A percentile compares a stretch with the other conserved stretches of the same genome.
These are phyloP conservation scores for Calonectria naviculata DNA, from an alignment of 2,329 filamentous ascomycete species.

Conservation along the genomic window DNA sequence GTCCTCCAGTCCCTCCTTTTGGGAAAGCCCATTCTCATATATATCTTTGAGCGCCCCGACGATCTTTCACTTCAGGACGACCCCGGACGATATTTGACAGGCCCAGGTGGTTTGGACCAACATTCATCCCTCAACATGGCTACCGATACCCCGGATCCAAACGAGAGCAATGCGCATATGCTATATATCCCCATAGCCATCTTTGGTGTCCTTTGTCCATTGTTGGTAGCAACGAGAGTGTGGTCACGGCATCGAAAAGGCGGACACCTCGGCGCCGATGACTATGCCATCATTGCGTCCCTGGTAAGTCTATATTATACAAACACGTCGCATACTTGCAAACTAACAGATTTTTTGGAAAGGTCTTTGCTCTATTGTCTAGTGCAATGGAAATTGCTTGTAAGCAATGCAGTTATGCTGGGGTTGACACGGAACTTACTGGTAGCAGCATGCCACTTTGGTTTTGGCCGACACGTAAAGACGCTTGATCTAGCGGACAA, in stretches of 20 bases:
- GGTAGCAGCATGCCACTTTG: slow-evolving; percentile 36
- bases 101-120: slow-evolving; percentile 24
- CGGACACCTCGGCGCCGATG: slow-evolving; percentile 35
- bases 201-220: slow-evolving; percentile 36
- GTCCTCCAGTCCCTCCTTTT: slow-evolving; percentile 8
- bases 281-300: slow-evolving; percentile 34
- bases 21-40: slow-evolving; percentile 23
- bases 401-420: background rate
- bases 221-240: slow-evolving; percentile 29
- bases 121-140: slow-evolving; percentile 20
- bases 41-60: slow-evolving; percentile 27
- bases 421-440: background rate
- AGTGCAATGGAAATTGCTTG: slow-evolving; percentile 31
- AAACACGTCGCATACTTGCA: background rate
- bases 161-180: slow-evolving; percentile 36
- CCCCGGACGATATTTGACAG: slow-evolving; percentile 21
- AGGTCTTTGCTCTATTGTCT: slow-evolving; percentile 27
- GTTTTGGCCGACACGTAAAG: slow-evolving; percentile 34
- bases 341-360: background rate
- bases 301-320: slow-evolving; percentile 21
- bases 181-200: slow-evolving; percentile 40
- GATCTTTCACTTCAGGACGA: slow-evolving; percentile 18
- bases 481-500: slow-evolving; percentile 25
- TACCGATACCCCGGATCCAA: slow-evolving; percentile 14
- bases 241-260: slow-evolving; percentile 34